Conservation (phyloP, 257 asterid species). For the Fraxinus americana region DNA sequence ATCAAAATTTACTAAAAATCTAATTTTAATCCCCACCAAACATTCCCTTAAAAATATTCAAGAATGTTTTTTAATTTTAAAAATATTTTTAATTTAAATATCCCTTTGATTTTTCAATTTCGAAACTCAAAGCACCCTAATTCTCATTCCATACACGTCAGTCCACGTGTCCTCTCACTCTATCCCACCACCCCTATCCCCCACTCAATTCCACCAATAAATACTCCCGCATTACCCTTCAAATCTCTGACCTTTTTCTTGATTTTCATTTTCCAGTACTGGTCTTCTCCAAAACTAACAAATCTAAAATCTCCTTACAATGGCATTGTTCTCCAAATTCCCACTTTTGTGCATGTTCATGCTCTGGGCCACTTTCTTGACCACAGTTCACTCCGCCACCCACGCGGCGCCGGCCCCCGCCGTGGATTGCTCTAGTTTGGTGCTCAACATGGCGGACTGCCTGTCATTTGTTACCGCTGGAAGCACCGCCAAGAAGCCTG, state of each 20-base stretch:
- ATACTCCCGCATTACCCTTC: neutral
- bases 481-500: constrained; percentile 63
- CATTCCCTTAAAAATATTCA: too few relatives aligned
- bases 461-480: constrained; percentile 66
- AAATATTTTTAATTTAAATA: too few relatives aligned
- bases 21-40: too few relatives aligned
- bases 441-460: constrained; percentile 72
- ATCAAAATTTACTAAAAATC: too few relatives aligned
- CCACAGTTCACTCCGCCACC: constrained; percentile 32
- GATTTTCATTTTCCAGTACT: neutral
- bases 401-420: constrained; percentile 76
- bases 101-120: too few relatives aligned
- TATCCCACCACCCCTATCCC: neutral
- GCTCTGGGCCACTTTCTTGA: neutral
- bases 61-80: too few relatives aligned
- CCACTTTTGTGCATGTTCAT: neutral
- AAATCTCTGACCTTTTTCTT: neutral
- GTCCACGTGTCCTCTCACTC: neutral
- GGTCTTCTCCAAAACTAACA: neutral
- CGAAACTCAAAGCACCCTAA: neutral
- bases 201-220: neutral
- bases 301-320: neutral
- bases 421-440: constrained; percentile 65
- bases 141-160: neutral
- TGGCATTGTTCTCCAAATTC: neutral